Percentiles rank a stretch among this genome's conserved stretches.
phyloP scores from a whole-genome alignment of 805 yeast species.

The Barnettozyma siamensis region DNA sequence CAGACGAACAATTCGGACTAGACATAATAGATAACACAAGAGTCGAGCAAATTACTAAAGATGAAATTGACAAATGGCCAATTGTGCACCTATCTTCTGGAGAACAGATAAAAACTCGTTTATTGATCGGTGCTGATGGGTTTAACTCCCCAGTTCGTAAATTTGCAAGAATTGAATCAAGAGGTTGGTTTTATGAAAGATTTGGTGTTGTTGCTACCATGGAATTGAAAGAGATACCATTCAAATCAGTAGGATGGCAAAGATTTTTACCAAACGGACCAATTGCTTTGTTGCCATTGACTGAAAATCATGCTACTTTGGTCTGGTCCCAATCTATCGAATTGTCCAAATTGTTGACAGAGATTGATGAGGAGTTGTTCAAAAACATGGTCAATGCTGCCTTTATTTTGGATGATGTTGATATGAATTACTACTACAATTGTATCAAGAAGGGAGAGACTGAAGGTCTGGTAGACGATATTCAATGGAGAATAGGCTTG shows the following conservation, averaged over 20 bases:
- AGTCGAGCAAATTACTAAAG: slow-evolving; percentile 49
- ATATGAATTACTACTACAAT: slow-evolving; percentile 63
- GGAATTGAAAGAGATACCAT: slow-evolving; percentile 66
- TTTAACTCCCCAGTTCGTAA: slow-evolving; percentile 87
- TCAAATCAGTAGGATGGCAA: slow-evolving; percentile 81
- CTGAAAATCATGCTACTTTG: slow-evolving; percentile 78
- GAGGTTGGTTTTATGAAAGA: slow-evolving; percentile 89
- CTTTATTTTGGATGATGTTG: slow-evolving; percentile 70
- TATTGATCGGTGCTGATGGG: slow-evolving; percentile 95
- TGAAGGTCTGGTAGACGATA: slow-evolving; percentile 55
- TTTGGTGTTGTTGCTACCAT: slow-evolving; percentile 93
- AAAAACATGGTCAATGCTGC: slow-evolving; percentile 78
- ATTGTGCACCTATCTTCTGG: slow-evolving; percentile 64
- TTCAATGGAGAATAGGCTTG: slow-evolving; percentile 60
- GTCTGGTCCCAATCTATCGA: slow-evolving; percentile 92
- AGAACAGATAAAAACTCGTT: slow-evolving; percentile 52
- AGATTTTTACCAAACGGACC: slow-evolving; percentile 91
- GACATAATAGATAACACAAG: slow-evolving; percentile 60
- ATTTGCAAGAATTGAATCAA: slow-evolving; percentile 72
- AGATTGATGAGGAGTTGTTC: slow-evolving; percentile 57
- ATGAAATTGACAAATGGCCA: slow-evolving; percentile 62
- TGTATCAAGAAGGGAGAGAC: slow-evolving; percentile 31
- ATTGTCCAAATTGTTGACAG: slow-evolving; percentile 55
- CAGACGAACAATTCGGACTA: slow-evolving; percentile 22
- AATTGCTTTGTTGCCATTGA: slow-evolving; percentile 83